These are phyloP conservation scores for Neurospora sp. DNA, from an alignment of 495 filamentous ascomycete genomes.

Conservation along the genomic window DNA sequence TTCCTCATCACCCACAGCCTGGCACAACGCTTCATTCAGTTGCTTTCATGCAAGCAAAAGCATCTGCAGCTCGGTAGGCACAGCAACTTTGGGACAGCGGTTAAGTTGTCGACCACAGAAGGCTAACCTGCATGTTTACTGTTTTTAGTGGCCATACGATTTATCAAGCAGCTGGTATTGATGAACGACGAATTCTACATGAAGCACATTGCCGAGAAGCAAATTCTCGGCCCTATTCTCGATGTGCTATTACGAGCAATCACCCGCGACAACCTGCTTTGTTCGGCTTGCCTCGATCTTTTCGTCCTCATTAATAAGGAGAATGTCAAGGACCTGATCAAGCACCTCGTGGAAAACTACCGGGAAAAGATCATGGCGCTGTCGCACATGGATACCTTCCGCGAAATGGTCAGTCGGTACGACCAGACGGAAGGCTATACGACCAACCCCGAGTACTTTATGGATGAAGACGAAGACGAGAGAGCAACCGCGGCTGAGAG, in stretches of 20 bases:
- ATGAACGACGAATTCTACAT: conserved; percentile 90
- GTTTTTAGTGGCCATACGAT: conserved; percentile 71
- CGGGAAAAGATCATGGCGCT: conserved; percentile 71
- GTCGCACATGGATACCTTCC: conserved; percentile 81
- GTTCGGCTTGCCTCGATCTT: conserved; percentile 91
- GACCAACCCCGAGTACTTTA: conserved; percentile 44
- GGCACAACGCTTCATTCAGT: conserved; percentile 68
- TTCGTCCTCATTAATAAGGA: conserved; percentile 88
- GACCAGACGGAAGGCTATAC: conserved; percentile 71
- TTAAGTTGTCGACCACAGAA: background rate
- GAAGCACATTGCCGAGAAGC: conserved; percentile 73
- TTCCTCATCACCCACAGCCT: conserved; percentile 78
- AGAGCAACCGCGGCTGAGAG: conserved; percentile 45
- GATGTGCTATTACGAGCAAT: conserved; percentile 83
- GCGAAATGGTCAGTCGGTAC: conserved; percentile 61
- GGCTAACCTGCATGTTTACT: conserved; percentile 1
- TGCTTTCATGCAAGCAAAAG: conserved; percentile 80
- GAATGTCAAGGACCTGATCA: conserved; percentile 69
- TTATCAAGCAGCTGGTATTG: conserved; percentile 80
- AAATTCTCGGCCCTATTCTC: conserved; percentile 78
- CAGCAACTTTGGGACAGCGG: conserved; percentile 2
- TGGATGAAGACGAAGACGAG: conserved; percentile 39
- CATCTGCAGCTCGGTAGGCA: conserved; percentile 78
- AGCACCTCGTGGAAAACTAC: conserved; percentile 81
- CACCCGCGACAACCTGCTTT: conserved; percentile 91